Percentiles rank a stretch among this genome's conserved stretches.
Conservation (phyloP, 805 yeast species). For the Ogataea ramenticola region DNA sequence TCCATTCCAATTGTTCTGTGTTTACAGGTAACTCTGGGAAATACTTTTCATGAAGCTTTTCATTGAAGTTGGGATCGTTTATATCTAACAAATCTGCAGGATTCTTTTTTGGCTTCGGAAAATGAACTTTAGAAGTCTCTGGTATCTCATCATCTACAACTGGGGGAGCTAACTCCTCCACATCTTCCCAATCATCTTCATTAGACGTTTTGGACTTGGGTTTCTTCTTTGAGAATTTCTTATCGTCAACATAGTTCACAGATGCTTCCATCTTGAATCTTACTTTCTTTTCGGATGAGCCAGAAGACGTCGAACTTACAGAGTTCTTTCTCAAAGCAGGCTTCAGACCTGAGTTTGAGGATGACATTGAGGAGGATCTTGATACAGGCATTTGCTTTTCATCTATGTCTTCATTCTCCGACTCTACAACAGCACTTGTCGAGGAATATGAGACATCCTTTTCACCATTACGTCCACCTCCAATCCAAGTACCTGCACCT, state of each 20-base stretch:
- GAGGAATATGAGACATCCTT: slow-evolving; percentile 20
- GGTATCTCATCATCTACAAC: slow-evolving; percentile 30
- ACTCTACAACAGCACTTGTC: slow-evolving; percentile 1
- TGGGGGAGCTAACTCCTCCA: slow-evolving; percentile 48
- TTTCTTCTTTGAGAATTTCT: background rate
- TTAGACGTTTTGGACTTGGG: slow-evolving; percentile 1
- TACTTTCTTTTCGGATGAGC: slow-evolving; percentile 19
- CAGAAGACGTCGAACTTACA: slow-evolving; percentile 1
- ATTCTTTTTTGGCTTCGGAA: slow-evolving; percentile 43
- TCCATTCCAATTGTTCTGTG: slow-evolving; percentile 82
- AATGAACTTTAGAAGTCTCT: slow-evolving; percentile 48
- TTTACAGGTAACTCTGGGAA: slow-evolving; percentile 89
- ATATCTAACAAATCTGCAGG: slow-evolving; percentile 36
- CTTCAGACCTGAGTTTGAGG: slow-evolving; percentile 11
- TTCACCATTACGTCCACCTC: slow-evolving; percentile 28
- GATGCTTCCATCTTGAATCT: slow-evolving; percentile 25
- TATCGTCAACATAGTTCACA: slow-evolving; percentile 19
- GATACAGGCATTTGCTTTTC: slow-evolving; percentile 6
- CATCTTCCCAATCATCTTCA: slow-evolving; percentile 42
- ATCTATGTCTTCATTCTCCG: slow-evolving; percentile 5
- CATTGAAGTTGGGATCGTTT: slow-evolving; percentile 71
- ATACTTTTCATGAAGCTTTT: slow-evolving; percentile 73
- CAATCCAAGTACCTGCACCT: slow-evolving; percentile 33
- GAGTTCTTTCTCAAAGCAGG: slow-evolving; percentile 15
- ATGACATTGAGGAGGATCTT: background rate